phyloP scores from a whole-genome alignment of 2,329 filamentous ascomycete species.

The Domatiomyces globalis region DNA sequence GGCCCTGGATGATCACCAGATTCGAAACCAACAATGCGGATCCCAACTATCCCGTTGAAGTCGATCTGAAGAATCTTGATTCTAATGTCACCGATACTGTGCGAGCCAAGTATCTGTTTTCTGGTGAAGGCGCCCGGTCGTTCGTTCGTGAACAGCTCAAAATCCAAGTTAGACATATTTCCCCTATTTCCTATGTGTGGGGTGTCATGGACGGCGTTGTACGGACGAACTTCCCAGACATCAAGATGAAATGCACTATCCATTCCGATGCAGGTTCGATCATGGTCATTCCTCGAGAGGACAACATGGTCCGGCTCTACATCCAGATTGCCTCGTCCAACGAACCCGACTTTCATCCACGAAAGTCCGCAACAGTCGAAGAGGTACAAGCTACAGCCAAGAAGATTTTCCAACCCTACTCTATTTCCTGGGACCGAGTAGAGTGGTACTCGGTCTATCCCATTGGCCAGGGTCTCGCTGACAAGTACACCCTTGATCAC shows the following conservation, averaged over 20 bases:
- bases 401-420: slow-evolving; percentile 46
- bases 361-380: slow-evolving; percentile 45
- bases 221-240: slow-evolving; percentile 48
- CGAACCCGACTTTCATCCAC: slow-evolving; percentile 46
- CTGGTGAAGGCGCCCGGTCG: slow-evolving; percentile 47
- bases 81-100: slow-evolving; percentile 54
- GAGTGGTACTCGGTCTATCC: slow-evolving; percentile 55
- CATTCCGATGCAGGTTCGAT: slow-evolving; percentile 50
- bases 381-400: slow-evolving; percentile 45
- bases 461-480: slow-evolving; percentile 52
- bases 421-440: slow-evolving; percentile 48
- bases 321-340: slow-evolving; percentile 49
- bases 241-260: slow-evolving; percentile 54
- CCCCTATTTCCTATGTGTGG: slow-evolving; percentile 51
- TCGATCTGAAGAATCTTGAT: slow-evolving; percentile 63
- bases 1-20: slow-evolving; percentile 48
- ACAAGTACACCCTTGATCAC: slow-evolving; percentile 49
- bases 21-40: slow-evolving; percentile 48
- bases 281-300: slow-evolving; percentile 44
- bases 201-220: slow-evolving; percentile 55
- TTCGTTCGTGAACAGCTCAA: slow-evolving; percentile 49
- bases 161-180: slow-evolving; percentile 51
- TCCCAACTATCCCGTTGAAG: slow-evolving; percentile 64
- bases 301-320: slow-evolving; percentile 37
- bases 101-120: slow-evolving; percentile 48